Conservation (phyloP, 2,329 filamentous ascomycete genomes). For the Pyrenochaeta sp. region DNA sequence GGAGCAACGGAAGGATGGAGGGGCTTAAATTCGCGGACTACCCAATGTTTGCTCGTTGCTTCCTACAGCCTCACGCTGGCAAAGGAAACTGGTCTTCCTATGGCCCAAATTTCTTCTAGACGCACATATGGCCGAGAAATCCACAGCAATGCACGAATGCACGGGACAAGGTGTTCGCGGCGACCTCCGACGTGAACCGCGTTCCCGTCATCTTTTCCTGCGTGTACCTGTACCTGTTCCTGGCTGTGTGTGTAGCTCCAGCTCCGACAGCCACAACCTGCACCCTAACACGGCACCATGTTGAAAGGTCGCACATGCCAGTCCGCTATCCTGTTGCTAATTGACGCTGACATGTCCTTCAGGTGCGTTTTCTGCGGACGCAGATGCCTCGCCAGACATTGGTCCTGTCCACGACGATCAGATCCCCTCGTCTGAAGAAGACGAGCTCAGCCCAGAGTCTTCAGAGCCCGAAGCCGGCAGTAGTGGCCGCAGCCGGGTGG, state of each 20-base stretch:
- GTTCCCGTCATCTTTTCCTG: not conserved
- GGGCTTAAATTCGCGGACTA: not conserved
- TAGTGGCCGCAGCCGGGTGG: conserved; percentile 19
- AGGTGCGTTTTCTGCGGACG: conserved; percentile 43
- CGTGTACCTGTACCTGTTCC: not conserved
- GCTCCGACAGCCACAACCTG: conserved; percentile 20
- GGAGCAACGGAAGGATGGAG: conserved; percentile 4
- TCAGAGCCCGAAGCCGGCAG: conserved; percentile 36
- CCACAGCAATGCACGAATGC: not conserved
- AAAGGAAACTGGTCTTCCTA: not conserved
- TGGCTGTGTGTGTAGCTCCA: not conserved
- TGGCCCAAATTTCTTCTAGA: not conserved
- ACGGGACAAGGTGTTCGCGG: conserved; percentile 10
- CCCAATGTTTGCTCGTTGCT: not conserved
- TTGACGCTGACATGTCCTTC: conserved; percentile 12
- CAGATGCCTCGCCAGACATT: conserved; percentile 48
- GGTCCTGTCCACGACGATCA: conserved; percentile 43
- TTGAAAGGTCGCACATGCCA: conserved; percentile 34
- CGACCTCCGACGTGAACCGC: conserved; percentile 10
- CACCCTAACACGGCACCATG: conserved; percentile 30
- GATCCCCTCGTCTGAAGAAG: conserved; percentile 48
- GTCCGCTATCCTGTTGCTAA: not conserved
- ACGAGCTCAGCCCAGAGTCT: conserved; percentile 41
- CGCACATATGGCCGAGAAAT: not conserved
- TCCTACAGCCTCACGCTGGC: not conserved